Base-by-base conservation (phyloP, 331 rosid species). In the Cydonia oblonga region DNA sequence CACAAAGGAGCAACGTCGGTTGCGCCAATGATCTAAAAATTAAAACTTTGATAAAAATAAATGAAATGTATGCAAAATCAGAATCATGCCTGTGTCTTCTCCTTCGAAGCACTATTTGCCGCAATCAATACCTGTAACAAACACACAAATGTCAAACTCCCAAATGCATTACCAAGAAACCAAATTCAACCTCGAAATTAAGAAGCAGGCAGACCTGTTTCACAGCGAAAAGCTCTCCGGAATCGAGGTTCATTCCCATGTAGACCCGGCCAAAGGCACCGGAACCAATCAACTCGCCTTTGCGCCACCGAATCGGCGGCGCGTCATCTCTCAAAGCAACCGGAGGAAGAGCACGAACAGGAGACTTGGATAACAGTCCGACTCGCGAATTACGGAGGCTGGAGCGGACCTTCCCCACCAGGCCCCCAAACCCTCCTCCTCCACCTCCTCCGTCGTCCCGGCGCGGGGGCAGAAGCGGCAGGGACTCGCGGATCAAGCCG, bases 221-320 rank as follows among this genome's bases (percentile, higher is more conserved):
- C 40, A 82, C 85, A 0, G 91, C 89, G 16, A 87, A 70, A 23
- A 87, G 87, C 85, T 87, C 91, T 9, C 91, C 89, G 22, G 85
- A 84, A 70, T 87, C 88, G 25, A 87, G 88, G 59, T 87, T 87
- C 89, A 87, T 84, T 30, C 91, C 88, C 88, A 87, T 82, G 62
- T 84, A 87, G 3, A 84, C 91, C 28, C 87, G 75, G 38, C 87
- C 87, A 33, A 87, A 87, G 11, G 91, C 89, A 14, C 89, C 87
- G 25, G 82, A 84, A 2, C 91, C 89, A 35, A 87, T 87, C 89
- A 84, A 70, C 75, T 87, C 89, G 33, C 91, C 91, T 71, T 68
- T 84, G 58, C 85, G 82, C 89, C 91, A 87, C 77, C 87, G 81
- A 77, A 87, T 87, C 79, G 86, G 70, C 42, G 85, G 78, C 9